These are phyloP conservation scores for Crassisporium funariophilum DNA, from an alignment of 768 basidiomycete species.

Conservation along the genomic window DNA sequence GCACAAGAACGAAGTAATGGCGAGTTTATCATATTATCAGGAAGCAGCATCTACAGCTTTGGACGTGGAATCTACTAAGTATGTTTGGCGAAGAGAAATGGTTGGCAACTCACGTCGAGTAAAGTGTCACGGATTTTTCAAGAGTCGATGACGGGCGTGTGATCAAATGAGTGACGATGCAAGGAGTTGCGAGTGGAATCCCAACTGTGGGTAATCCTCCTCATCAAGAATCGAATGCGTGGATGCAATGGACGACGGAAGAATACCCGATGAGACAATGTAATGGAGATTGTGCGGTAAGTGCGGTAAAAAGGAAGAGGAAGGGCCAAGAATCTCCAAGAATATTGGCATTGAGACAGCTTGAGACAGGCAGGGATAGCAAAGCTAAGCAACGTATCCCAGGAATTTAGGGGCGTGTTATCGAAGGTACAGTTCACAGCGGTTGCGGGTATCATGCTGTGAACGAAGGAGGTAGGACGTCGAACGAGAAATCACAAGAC, in stretches of 20 bases:
- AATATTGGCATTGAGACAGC: slow-evolving; percentile 5
- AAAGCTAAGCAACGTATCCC: slow-evolving; percentile 6
- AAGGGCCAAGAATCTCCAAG: slow-evolving; percentile 19
- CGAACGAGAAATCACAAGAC: slow-evolving; percentile 10
- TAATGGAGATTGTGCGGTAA: slow-evolving; percentile 18
- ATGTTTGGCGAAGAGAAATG: background rate
- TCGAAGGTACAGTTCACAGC: slow-evolving; percentile 25
- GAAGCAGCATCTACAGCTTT: slow-evolving; percentile 12
- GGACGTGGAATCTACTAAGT: background rate
- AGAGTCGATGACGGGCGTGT: too few species aligned
- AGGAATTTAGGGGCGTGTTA: slow-evolving; percentile 1
- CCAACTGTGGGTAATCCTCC: too few species aligned
- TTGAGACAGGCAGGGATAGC: slow-evolving; percentile 10
- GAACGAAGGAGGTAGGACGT: slow-evolving; percentile 21
- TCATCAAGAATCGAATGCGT: too few species aligned
- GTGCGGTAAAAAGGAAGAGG: background rate
- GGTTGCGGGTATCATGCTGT: slow-evolving; percentile 42
- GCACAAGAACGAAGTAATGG: background rate
- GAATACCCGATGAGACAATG: slow-evolving; percentile 3
- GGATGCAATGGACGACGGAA: too few species aligned
- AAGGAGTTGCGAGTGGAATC: too few species aligned
- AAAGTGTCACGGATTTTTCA: too few species aligned
- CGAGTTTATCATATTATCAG: slow-evolving; percentile 1
- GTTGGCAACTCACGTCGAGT: slow-evolving; percentile 12
- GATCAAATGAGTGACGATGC: too few species aligned